Conservation (phyloP, 2,329 filamentous ascomycete genomes). For the Thielaviopsis euricoi region DNA sequence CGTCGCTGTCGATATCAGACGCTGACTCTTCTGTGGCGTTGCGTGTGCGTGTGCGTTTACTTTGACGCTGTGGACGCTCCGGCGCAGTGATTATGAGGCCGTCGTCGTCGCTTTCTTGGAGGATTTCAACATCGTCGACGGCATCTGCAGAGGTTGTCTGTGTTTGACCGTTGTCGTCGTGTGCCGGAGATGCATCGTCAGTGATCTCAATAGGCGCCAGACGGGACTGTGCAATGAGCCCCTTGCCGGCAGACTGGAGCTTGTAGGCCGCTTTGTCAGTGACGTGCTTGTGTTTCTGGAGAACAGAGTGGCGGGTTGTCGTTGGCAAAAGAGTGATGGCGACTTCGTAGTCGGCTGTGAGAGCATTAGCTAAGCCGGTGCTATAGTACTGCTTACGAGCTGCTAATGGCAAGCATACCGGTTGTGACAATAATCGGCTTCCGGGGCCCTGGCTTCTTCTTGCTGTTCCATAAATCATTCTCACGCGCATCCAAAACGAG, state of each 20-base stretch:
- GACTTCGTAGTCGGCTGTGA: conserved; percentile 84
- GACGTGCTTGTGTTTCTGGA: conserved; percentile 73
- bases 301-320: conserved; percentile 65
- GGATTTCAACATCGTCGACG: not conserved
- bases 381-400: not conserved
- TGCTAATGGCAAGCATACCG: conserved; percentile 35
- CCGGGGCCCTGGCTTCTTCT: conserved; percentile 60
- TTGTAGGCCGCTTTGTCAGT: conserved; percentile 17
- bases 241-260: conserved; percentile 15
- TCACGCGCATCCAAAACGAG: conserved; percentile 76
- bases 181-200: not conserved
- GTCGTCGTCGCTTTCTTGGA: conserved; percentile 18
- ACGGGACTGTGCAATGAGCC: conserved; percentile 6
- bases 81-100: conserved; percentile 16
- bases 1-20: conserved; percentile 2
- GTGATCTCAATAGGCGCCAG: conserved; percentile 5
- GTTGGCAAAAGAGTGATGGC: conserved; percentile 85
- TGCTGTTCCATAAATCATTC: conserved; percentile 42
- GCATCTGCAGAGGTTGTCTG: not conserved
- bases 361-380: conserved; percentile 6
- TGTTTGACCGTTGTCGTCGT: not conserved
- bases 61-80: conserved; percentile 14
- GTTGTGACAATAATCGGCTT: conserved; percentile 54
- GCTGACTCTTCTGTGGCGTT: not conserved
- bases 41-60: not conserved